These are phyloP conservation scores for Miscanthus lutarioriparius DNA, from an alignment of 176 grass and related monocot species.

Conservation along the genomic window DNA sequence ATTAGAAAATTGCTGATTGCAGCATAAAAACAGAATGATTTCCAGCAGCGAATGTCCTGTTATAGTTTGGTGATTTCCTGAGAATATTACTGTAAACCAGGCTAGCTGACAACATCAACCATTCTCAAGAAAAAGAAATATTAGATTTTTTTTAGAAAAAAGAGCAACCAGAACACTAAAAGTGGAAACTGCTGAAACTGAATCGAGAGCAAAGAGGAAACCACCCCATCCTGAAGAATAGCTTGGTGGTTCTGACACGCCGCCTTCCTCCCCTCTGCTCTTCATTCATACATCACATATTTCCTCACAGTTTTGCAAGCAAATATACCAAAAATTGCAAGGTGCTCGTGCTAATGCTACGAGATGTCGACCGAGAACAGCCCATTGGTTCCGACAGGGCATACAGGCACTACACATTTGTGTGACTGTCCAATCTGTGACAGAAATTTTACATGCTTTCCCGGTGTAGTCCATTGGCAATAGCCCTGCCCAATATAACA, in stretches of 20 bases:
- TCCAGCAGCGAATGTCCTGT: not conserved
- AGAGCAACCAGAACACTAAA: not conserved
- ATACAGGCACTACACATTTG: not conserved
- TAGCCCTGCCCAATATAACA: not conserved
- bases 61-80: not conserved
- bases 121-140: not conserved
- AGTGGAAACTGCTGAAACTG: not conserved
- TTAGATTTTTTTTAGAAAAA: not conserved
- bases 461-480: not conserved
- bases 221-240: not conserved
- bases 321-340: not conserved
- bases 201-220: not conserved
- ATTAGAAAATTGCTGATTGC: not conserved
- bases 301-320: not conserved
- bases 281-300: not conserved
- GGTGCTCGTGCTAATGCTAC: not conserved
- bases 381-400: not conserved
- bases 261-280: not conserved
- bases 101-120: not conserved
- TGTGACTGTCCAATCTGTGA: not conserved
- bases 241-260: not conserved
- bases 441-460: slow-evolving; percentile 11
- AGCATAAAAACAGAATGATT: not conserved
- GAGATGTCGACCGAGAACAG: not conserved
- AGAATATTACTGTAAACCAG: not conserved